Percentiles rank a stretch among this genome's conserved stretches.
These are phyloP conservation scores for Paraphaeosphaeria minitans DNA, from an alignment of 2,329 filamentous ascomycete genomes.

Conservation along the genomic window DNA sequence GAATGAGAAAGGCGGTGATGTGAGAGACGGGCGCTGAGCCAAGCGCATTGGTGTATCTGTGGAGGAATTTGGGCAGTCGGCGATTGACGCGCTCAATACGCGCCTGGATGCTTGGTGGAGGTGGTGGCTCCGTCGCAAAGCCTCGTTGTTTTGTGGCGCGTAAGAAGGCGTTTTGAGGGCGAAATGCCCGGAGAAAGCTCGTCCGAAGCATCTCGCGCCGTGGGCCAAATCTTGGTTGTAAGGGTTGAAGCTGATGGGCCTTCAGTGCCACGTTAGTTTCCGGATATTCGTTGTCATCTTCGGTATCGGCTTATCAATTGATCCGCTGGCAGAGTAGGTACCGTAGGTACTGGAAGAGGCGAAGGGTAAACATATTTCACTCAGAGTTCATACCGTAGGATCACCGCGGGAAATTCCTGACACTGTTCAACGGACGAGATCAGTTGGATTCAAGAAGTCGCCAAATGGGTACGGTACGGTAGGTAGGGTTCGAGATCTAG, in stretches of 20 bases:
- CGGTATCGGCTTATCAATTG: constrained; percentile 3
- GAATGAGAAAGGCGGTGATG: constrained; percentile 80
- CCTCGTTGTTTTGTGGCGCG: constrained; percentile 18
- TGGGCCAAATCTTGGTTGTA: too few relatives aligned
- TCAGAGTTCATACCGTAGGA: neutral
- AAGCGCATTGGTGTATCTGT: constrained; percentile 71
- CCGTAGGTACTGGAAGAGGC: neutral
- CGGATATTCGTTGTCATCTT: neutral
- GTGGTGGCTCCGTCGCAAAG: constrained; percentile 24
- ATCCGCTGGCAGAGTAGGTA: neutral
- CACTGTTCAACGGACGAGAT: neutral
- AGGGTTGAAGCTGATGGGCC: too few relatives aligned
- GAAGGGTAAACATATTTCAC: neutral
- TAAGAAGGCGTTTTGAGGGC: constrained; percentile 5
- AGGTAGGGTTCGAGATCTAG: neutral
- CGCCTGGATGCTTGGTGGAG: constrained; percentile 28
- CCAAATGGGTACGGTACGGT: too few relatives aligned
- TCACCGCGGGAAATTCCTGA: neutral
- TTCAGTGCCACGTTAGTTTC: too few relatives aligned
- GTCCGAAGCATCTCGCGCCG: constrained; percentile 16
- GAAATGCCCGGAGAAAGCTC: constrained; percentile 11
- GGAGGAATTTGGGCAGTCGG: constrained; percentile 66
- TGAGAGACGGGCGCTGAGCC: constrained; percentile 80
- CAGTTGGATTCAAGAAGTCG: neutral
- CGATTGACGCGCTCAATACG: constrained; percentile 44